These are phyloP conservation scores for Saturnispora sanitii DNA, from an alignment of 805 yeast genomes.

Conservation along the genomic window DNA sequence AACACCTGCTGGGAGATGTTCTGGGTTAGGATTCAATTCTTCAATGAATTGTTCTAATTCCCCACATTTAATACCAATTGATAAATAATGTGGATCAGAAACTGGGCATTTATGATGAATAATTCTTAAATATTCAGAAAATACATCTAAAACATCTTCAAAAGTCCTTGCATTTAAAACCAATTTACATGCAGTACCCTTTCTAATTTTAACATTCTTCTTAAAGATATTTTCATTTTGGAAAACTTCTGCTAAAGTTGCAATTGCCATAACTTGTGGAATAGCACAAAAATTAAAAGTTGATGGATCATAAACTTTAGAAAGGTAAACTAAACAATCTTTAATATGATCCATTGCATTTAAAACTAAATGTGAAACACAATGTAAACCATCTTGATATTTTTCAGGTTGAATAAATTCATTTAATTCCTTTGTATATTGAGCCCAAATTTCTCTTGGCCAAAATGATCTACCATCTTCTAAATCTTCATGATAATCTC, in stretches of 20 bases:
- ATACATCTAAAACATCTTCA: conserved; percentile 66
- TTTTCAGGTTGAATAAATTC: conserved; percentile 47
- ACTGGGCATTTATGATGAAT: conserved; percentile 77
- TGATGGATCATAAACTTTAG: conserved; percentile 70
- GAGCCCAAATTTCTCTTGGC: conserved; percentile 91
- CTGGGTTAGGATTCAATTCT: conserved; percentile 49
- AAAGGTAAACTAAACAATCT: conserved; percentile 66
- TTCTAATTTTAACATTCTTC: conserved; percentile 74
- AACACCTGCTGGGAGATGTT: conserved; percentile 47
- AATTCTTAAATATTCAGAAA: conserved; percentile 59
- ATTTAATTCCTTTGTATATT: conserved; percentile 55
- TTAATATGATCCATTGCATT: conserved; percentile 71
- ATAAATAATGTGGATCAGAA: conserved; percentile 75
- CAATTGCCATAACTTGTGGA: conserved; percentile 99
- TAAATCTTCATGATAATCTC: conserved; percentile 90
- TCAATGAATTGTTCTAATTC: conserved; percentile 85
- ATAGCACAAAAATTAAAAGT: conserved; percentile 89
- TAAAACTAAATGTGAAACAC: conserved; percentile 72
- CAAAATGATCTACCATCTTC: conserved; percentile 90
- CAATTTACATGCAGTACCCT: conserved; percentile 73
- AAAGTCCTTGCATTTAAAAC: conserved; percentile 67
- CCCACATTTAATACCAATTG: conserved; percentile 77
- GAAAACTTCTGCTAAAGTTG: conserved; percentile 80
- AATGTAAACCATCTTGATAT: conserved; percentile 48
- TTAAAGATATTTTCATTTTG: conserved; percentile 68